phyloP scores from a whole-genome alignment of 495 filamentous ascomycete species.

The Tuber magnatum region DNA sequence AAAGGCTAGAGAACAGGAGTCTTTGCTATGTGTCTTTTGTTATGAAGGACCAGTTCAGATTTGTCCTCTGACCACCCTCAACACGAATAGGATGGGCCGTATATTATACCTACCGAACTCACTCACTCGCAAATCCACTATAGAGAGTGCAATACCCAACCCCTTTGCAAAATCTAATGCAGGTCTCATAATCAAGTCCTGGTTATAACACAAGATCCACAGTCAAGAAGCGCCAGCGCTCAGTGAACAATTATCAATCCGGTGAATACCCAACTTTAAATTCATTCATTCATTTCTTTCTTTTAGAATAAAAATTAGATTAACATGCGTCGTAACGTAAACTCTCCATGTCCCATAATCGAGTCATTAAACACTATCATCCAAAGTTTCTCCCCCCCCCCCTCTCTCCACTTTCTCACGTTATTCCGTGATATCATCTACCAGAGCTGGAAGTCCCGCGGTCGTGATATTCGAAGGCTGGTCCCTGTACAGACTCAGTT shows the following conservation, averaged over 20 bases:
- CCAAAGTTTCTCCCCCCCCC: background rate
- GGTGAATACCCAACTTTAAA: background rate
- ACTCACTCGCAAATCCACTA: background rate
- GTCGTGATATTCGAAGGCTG: slow-evolving; percentile 25
- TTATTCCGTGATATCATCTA: slow-evolving; percentile 3
- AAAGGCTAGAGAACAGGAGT: no score
- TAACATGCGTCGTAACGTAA: background rate
- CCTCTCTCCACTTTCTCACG: background rate
- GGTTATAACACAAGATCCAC: background rate
- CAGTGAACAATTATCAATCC: background rate
- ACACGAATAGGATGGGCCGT: no score
- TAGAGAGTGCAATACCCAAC: background rate
- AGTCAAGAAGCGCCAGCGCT: background rate
- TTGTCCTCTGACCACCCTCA: no score
- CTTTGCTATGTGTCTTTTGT: no score
- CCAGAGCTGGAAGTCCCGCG: slow-evolving; percentile 7
- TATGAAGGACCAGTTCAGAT: no score
- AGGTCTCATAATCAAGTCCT: background rate
- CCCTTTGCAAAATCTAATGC: background rate
- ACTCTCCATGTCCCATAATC: background rate
- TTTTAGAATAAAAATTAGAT: background rate
- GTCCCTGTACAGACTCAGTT: slow-evolving; percentile 38
- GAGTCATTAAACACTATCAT: no score
- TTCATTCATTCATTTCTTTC: background rate
- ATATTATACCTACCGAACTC: background rate